Evolutionary conservation across 768 basidiomycete species (phyloP).

Genomic region (Phlegmacium glaucopus): DNA sequence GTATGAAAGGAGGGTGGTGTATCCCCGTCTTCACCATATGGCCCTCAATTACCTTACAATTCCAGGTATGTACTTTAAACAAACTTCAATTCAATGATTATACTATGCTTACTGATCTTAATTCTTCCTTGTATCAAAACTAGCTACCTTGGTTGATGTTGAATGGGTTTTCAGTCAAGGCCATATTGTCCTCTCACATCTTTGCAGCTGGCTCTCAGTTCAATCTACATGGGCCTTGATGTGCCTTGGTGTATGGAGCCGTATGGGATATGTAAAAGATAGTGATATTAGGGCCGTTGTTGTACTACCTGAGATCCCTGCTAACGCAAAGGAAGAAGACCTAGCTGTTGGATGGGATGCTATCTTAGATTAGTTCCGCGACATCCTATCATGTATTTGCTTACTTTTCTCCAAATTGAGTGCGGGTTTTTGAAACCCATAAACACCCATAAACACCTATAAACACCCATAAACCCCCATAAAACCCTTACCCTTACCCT

Average conservation of each 20-base stretch:
- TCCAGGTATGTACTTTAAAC: no score
- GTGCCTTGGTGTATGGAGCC: slow-evolving; percentile 30
- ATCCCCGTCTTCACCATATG: no score
- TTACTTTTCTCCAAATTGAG: no score
- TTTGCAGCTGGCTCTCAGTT: slow-evolving; percentile 10
- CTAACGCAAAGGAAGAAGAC: neutral
- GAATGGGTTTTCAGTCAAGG: slow-evolving; percentile 20
- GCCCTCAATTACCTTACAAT: no score
- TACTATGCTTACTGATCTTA: slow-evolving; percentile 5
- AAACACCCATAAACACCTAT: neutral
- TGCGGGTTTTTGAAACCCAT: neutral
- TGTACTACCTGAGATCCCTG: slow-evolving; percentile 6
- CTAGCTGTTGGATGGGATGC: slow-evolving; percentile 3
- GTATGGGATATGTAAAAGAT: slow-evolving; percentile 21
- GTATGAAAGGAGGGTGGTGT: no score
- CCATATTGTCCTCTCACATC: neutral
- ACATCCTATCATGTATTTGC: no score
- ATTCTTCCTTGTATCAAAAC: neutral
- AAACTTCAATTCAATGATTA: slow-evolving; percentile 3
- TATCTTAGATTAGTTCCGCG: neutral
- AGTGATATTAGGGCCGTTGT: slow-evolving; percentile 12
- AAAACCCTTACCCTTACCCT: neutral
- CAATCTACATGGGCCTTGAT: slow-evolving; percentile 16
- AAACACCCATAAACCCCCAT: neutral
- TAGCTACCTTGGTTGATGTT: slow-evolving; percentile 22